Evolutionary conservation across 306 rosid genomes (phyloP).

Genomic region (Rosa rugosa): DNA sequence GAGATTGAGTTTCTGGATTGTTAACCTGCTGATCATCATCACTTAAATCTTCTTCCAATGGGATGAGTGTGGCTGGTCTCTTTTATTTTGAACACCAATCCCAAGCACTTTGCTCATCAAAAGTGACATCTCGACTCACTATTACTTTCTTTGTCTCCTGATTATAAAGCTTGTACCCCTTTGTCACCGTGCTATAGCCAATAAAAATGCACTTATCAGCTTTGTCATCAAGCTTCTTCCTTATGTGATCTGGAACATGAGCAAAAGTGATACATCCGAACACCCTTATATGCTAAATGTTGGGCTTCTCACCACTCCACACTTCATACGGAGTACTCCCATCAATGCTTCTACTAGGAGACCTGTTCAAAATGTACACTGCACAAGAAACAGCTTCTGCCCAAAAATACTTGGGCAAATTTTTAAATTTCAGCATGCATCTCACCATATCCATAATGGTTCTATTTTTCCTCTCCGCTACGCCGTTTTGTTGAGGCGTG

Average conservation of each 20-base stretch:
- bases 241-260: background rate
- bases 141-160: background rate
- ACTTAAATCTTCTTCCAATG: no score
- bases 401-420: background rate
- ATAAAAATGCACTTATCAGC: background rate
- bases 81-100: background rate
- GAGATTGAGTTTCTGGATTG: no score
- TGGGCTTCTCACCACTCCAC: background rate
- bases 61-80: no score
- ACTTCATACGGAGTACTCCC: background rate
- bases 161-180: background rate
- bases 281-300: background rate
- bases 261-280: background rate
- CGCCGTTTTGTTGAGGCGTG: background rate
- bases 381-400: background rate
- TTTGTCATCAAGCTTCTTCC: constrained; percentile 4
- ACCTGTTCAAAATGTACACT: background rate
- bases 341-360: background rate
- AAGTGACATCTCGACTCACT: background rate
- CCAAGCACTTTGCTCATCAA: background rate
- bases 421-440: background rate
- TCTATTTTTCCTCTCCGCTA: background rate
- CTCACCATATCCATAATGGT: background rate
- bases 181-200: background rate
- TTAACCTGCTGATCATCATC: background rate